Percentiles rank a stretch among this genome's conserved stretches.
Conservation (phyloP, 768 basidiomycete genomes). For the Lactifluus hygrophoroides region DNA sequence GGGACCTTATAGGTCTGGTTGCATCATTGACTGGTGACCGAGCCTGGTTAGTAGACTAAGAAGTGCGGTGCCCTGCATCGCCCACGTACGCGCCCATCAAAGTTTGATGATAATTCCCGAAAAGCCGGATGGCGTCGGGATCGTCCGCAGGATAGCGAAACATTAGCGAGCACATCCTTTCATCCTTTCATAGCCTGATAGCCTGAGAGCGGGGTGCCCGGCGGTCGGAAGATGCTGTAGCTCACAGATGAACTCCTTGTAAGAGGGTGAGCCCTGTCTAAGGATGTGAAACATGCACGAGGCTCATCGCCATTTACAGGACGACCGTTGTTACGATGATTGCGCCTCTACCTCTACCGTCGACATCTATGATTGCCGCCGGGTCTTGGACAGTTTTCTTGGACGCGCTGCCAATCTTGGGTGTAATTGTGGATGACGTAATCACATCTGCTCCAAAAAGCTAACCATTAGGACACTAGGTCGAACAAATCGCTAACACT, state of each 20-base stretch:
- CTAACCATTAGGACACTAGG: too few species aligned
- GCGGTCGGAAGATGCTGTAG: neutral
- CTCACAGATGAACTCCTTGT: neutral
- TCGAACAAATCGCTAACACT: too few species aligned
- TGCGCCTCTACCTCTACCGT: neutral
- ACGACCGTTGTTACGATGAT: neutral
- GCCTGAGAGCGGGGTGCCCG: neutral
- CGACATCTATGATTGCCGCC: neutral
- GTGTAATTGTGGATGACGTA: neutral
- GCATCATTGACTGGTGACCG: neutral
- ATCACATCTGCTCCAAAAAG: too few species aligned
- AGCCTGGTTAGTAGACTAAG: neutral
- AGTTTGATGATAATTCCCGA: neutral
- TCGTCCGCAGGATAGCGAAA: neutral
- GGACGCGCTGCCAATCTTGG: too few species aligned
- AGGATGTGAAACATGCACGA: neutral
- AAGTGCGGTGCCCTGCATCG: neutral
- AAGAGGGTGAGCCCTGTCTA: neutral
- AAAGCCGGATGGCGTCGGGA: neutral
- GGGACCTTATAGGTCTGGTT: slow-evolving; percentile 9
- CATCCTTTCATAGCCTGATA: too few species aligned
- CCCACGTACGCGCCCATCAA: neutral
- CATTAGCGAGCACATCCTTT: neutral
- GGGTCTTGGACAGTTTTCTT: too few species aligned
- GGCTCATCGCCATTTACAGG: neutral